Evolutionary conservation across 371 early-diverging fungal species (phyloP), one percentile per base, ranked within the genome.

Genomic region (Mycotypha africana): DNA sequence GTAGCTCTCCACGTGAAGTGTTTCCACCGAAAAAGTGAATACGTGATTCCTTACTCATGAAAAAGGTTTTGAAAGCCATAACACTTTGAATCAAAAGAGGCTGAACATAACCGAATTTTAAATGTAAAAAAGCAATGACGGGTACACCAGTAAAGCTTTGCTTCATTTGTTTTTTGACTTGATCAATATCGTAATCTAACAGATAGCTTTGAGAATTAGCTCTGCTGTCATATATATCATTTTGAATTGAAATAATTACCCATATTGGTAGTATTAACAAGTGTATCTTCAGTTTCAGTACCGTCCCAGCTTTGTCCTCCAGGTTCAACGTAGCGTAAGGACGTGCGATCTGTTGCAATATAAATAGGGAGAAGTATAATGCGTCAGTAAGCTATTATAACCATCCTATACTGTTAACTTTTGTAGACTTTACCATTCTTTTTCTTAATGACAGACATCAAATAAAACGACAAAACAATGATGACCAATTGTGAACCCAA

Each of bases 71-170:
- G 58, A 87, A 51, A 4, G 85, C 85, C 22, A 93, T 58, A 45
- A 91, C 65, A 12, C 80, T 75, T 73, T 93, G 93, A 49, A 91
- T 65, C 17, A 91, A 62, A 17, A 93, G 65, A 4, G 95, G 95
- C 49, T 92, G 90, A 42, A 89, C 73, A 55, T 88, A 92, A 17
- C 88, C 87, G 58, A 81, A 91, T 60, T 89, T 82, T 60, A 85
- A 78, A 67, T 93, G 88, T 62, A 93, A 71, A 38, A 86, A 78
- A 11, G 69, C 62, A 49, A 92, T 76, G 36, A 92, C 65, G 14
- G 63, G 78, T 33, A 85, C 56, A 25, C 84, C 76, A 19, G 83
- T 78, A 38, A 80, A 42, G 2, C 81, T 67, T 48, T 84, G 82
- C 53, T 84, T 88, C 45, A 85, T 58, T 31, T 68, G 58, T 60